Conservation (phyloP, 1,284 basidiomycete genomes). For the Porogramme epimiltina region DNA sequence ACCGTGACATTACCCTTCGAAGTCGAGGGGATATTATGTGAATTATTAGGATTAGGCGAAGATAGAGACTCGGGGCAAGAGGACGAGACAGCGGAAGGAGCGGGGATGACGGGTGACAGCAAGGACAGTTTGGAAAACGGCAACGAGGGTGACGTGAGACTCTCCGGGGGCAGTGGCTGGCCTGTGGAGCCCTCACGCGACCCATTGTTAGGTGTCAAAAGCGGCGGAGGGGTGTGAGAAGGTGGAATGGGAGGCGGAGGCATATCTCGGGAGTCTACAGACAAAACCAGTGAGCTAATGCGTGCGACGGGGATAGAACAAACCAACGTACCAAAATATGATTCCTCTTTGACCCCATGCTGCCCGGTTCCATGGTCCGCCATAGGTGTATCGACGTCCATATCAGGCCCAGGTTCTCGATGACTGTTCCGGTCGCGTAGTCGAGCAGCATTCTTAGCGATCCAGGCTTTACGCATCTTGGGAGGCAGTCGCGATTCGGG, state of each 20-base stretch:
- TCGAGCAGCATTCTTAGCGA: slow-evolving; percentile 34
- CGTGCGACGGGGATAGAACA: not conserved
- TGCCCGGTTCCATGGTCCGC: not conserved
- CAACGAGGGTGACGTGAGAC: slow-evolving; percentile 35
- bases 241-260: slow-evolving; percentile 50
- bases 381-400: not conserved
- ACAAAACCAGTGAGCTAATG: not conserved
- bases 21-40: not conserved
- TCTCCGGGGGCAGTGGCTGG: slow-evolving; percentile 11
- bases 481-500: slow-evolving; percentile 57
- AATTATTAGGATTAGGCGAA: not conserved
- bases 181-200: not conserved
- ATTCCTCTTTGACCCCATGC: slow-evolving; percentile 15
- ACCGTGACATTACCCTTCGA: not conserved
- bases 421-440: slow-evolving; percentile 20
- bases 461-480: slow-evolving; percentile 63
- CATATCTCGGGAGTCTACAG: slow-evolving; percentile 39
- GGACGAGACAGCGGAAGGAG: not conserved
- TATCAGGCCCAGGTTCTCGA: not conserved
- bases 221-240: slow-evolving; percentile 38
- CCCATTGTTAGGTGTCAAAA: slow-evolving; percentile 1
- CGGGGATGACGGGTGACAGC: slow-evolving; percentile 30
- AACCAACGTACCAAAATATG: slow-evolving; percentile 15
- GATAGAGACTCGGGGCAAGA: not conserved
- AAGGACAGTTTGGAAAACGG: slow-evolving; percentile 42